Percentiles rank a stretch among this genome's conserved stretches.
Evolutionary conservation across 2,329 filamentous ascomycete genomes (phyloP).

Genomic region (Simplicillium sp.): DNA sequence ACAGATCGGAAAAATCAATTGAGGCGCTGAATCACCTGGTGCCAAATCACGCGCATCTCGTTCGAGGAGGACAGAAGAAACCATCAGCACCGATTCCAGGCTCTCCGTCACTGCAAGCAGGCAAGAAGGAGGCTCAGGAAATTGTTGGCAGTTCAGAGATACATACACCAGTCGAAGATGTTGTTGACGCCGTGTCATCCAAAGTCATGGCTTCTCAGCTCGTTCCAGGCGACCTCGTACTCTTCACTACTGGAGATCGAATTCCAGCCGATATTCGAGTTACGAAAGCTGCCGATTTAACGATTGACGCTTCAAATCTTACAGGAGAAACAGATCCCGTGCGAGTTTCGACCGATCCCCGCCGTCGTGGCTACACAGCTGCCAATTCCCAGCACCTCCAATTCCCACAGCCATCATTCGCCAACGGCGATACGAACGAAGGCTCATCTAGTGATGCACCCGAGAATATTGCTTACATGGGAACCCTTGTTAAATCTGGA

Average conservation of each 20-base stretch:
- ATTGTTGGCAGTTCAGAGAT: constrained; percentile 32
- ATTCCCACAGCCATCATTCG: constrained; percentile 31
- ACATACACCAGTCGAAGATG: constrained; percentile 50
- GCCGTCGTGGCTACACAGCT: constrained; percentile 17
- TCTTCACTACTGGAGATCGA: constrained; percentile 92
- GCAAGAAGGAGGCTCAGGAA: constrained; percentile 32
- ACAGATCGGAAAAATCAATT: constrained; percentile 92
- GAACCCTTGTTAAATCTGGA: constrained; percentile 87
- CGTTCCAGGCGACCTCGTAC: constrained; percentile 83
- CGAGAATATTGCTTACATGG: constrained; percentile 97
- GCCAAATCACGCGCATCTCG: constrained; percentile 91
- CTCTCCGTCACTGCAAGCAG: constrained; percentile 37
- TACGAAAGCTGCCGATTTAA: constrained; percentile 78
- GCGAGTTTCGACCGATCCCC: constrained; percentile 59
- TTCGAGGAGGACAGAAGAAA: constrained; percentile 48
- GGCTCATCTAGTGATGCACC: constrained; percentile 21
- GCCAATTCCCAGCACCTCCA: constrained; percentile 19
- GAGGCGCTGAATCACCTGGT: constrained; percentile 91
- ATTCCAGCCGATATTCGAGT: constrained; percentile 95
- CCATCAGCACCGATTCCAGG: constrained; percentile 21
- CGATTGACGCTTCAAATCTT: constrained; percentile 93
- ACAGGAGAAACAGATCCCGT: constrained; percentile 96
- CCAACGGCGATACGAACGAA: constrained; percentile 41
- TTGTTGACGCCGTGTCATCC: constrained; percentile 62
- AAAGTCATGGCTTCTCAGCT: constrained; percentile 82